phyloP scores from a whole-genome alignment of 805 yeast genomes.

The Crinitomyces ghanaensis region DNA sequence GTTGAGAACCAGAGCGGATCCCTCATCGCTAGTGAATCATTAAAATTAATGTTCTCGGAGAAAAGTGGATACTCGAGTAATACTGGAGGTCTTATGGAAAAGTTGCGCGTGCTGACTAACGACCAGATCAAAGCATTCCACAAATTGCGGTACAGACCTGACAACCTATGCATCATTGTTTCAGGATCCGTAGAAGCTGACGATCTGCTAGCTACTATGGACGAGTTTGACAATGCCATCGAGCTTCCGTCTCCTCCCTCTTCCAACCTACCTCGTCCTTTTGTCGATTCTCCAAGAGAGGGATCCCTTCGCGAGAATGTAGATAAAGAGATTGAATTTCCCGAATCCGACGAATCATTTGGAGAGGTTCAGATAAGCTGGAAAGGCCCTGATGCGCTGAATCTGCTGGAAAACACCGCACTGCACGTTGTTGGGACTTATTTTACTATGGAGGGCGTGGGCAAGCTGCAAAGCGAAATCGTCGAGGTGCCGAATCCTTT shows the following conservation, averaged over 20 bases:
- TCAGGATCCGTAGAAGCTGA: slow-evolving; percentile 76
- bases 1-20: slow-evolving; percentile 72
- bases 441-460: slow-evolving; percentile 64
- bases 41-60: slow-evolving; percentile 28
- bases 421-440: slow-evolving; percentile 61
- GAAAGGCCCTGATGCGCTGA: slow-evolving; percentile 63
- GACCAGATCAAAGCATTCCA: slow-evolving; percentile 73
- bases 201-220: slow-evolving; percentile 53
- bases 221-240: slow-evolving; percentile 48
- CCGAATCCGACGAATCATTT: slow-evolving; percentile 77
- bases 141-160: slow-evolving; percentile 58
- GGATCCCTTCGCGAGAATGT: slow-evolving; percentile 31
- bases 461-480: slow-evolving; percentile 56
- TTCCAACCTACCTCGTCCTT: slow-evolving; percentile 49
- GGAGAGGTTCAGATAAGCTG: slow-evolving; percentile 68
- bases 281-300: slow-evolving; percentile 50
- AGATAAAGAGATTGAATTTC: slow-evolving; percentile 55
- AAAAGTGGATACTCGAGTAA: slow-evolving; percentile 82
- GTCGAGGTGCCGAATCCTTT: slow-evolving; percentile 76
- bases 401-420: slow-evolving; percentile 49
- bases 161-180: slow-evolving; percentile 70
- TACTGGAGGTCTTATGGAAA: slow-evolving; percentile 81
- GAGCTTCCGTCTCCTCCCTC: slow-evolving; percentile 26
- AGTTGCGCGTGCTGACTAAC: slow-evolving; percentile 60
- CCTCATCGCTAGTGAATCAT: slow-evolving; percentile 40